Percentiles rank a stretch among this genome's conserved stretches.
Conservation (phyloP, 352 stramenopile species). For the Phytopythium litorale region DNA sequence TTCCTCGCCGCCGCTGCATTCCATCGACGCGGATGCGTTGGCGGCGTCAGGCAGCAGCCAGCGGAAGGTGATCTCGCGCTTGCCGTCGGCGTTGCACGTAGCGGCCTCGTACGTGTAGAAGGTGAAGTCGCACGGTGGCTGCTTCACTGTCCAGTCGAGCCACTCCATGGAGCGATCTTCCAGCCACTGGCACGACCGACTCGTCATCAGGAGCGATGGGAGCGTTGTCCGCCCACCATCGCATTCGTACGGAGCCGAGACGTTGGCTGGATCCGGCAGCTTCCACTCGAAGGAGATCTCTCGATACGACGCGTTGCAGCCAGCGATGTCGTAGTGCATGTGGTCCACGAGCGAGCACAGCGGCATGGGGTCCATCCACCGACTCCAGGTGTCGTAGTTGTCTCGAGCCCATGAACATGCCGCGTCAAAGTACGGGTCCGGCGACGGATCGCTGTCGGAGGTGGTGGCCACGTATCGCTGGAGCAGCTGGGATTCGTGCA, state of each 20-base stretch:
- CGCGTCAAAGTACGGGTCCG: constrained; percentile 22
- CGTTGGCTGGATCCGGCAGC: constrained; percentile 13
- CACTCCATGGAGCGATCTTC: constrained; percentile 10
- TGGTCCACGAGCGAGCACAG: constrained; percentile 9
- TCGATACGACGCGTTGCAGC: constrained; percentile 8
- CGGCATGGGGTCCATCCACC: constrained; percentile 6
- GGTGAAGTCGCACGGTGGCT: constrained; percentile 17
- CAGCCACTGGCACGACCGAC: constrained; percentile 24
- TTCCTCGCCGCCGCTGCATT: constrained; percentile 11
- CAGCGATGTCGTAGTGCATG: constrained; percentile 11
- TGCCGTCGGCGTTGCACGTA: constrained; percentile 8
- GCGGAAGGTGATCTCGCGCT: constrained; percentile 5
- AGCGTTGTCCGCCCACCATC: constrained; percentile 18
- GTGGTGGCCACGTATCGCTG: constrained; percentile 14
- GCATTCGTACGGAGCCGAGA: constrained; percentile 20
- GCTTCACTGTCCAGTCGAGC: constrained; percentile 15
- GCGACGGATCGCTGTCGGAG: constrained; percentile 4
- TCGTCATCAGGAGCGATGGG: constrained; percentile 15
- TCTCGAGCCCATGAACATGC: constrained; percentile 27
- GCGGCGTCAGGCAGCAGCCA: constrained; percentile 15
- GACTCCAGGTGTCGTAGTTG: constrained; percentile 19
- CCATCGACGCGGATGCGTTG: constrained; percentile 6
- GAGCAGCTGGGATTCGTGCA: constrained; percentile 36
- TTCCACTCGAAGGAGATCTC: constrained; percentile 16
- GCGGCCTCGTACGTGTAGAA: constrained; percentile 28